These are phyloP conservation scores for Annulohypoxylon bovei DNA, from an alignment of 495 filamentous ascomycete species.

Conservation along the genomic window DNA sequence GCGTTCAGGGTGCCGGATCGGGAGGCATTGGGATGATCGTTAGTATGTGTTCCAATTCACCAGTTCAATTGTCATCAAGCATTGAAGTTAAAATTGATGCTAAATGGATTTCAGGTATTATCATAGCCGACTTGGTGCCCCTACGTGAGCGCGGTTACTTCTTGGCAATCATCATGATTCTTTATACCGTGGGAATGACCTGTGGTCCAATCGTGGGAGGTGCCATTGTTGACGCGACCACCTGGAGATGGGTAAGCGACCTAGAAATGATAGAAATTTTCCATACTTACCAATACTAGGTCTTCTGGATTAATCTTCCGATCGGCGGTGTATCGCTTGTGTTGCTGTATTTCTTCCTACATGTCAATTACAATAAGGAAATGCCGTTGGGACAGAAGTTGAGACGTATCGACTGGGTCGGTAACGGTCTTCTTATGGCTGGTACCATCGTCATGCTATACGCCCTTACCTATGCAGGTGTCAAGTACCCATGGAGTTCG, in stretches of 20 bases:
- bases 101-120: too few relatives aligned
- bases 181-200: slow-evolving; percentile 70
- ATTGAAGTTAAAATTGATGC: too few relatives aligned
- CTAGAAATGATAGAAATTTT: not conserved
- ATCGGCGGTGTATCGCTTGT: slow-evolving; percentile 37
- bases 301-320: slow-evolving; percentile 51
- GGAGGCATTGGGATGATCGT: slow-evolving; percentile 76
- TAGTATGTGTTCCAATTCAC: too few relatives aligned
- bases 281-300: not conserved
- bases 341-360: slow-evolving; percentile 38
- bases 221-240: slow-evolving; percentile 62
- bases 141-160: slow-evolving; percentile 68
- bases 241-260: slow-evolving; percentile 46
- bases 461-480: slow-evolving; percentile 36
- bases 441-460: slow-evolving; percentile 40
- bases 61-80: too few relatives aligned
- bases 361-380: slow-evolving; percentile 35
- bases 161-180: slow-evolving; percentile 58
- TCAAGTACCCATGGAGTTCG: slow-evolving; percentile 42
- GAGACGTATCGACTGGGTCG: slow-evolving; percentile 42
- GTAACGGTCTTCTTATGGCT: slow-evolving; percentile 47
- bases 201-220: slow-evolving; percentile 77
- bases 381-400: slow-evolving; percentile 22
- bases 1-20: slow-evolving; percentile 78
- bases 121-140: slow-evolving; percentile 77